Conservation (phyloP, 129 eudicot genomes). For the Centrapalus pauciflorus region DNA sequence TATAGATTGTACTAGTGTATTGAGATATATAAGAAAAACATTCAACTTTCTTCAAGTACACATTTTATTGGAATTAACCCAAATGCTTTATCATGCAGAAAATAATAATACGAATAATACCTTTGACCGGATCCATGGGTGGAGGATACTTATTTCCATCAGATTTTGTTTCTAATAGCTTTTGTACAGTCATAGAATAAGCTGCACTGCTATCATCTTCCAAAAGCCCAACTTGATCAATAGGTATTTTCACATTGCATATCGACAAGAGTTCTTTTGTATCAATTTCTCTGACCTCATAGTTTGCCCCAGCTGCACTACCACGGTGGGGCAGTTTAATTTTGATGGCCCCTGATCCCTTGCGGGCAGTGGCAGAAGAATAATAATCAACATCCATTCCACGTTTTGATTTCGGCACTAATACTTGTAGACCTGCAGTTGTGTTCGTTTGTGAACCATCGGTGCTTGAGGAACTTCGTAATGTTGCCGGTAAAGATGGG, state of each 20-base stretch:
- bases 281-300: conserved; percentile 78
- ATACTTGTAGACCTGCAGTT: conserved; percentile 44
- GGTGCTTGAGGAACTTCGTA: conserved; percentile 27
- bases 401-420: conserved; percentile 84
- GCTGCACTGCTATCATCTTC: conserved; percentile 82
- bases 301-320: conserved; percentile 71
- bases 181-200: conserved; percentile 72
- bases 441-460: conserved; percentile 32
- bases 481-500: conserved; percentile 54
- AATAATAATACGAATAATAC: conserved; percentile 26
- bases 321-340: conserved; percentile 85
- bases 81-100: not conserved
- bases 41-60: too few species aligned
- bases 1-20: too few species aligned
- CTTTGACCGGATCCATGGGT: conserved; percentile 87
- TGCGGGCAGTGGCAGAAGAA: conserved; percentile 67
- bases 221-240: conserved; percentile 85
- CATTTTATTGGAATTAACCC: too few species aligned
- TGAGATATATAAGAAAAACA: too few species aligned
- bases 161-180: conserved; percentile 50
- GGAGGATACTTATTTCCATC: conserved; percentile 90
- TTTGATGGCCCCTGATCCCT: conserved; percentile 66
- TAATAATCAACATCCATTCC: conserved; percentile 81
- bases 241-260: conserved; percentile 65
- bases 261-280: conserved; percentile 65